These are phyloP conservation scores for Abrus pulchellus DNA, from an alignment of 306 rosid species.

Conservation along the genomic window DNA sequence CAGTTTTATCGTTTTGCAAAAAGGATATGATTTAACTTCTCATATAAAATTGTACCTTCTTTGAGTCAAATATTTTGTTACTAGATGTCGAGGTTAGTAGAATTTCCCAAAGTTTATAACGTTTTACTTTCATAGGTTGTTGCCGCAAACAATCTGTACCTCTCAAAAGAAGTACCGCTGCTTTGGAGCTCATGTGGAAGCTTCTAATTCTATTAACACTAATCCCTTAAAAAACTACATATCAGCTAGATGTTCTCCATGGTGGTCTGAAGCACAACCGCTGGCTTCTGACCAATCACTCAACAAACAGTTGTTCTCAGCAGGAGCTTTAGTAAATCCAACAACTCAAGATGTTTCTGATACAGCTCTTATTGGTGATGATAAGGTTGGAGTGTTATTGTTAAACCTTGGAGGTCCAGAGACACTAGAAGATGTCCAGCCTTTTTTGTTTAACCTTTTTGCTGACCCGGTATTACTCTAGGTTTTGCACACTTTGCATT, in stretches of 20 bases:
- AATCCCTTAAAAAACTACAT: conserved; percentile 48
- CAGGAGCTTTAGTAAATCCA: conserved; percentile 64
- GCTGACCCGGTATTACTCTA: conserved; percentile 71
- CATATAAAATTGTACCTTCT: not conserved
- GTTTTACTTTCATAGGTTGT: conserved; percentile 46
- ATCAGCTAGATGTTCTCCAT: conserved; percentile 50
- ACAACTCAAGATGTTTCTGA: conserved; percentile 54
- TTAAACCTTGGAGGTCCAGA: conserved; percentile 94
- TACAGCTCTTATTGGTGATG: conserved; percentile 60
- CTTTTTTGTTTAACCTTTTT: conserved; percentile 89
- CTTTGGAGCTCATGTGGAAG: conserved; percentile 54
- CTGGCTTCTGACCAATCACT: conserved; percentile 57
- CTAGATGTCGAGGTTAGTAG: conserved; percentile 20
- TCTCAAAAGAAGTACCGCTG: conserved; percentile 55
- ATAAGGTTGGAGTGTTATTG: conserved; percentile 78
- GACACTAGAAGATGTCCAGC: conserved; percentile 93
- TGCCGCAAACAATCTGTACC: conserved; percentile 56
- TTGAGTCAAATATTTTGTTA: not conserved
- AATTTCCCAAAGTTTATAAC: conserved; percentile 15
- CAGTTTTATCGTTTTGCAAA: not conserved
- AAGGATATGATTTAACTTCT: not conserved
- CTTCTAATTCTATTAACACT: conserved; percentile 50
- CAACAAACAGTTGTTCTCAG: conserved; percentile 57
- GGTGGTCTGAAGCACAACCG: conserved; percentile 57
- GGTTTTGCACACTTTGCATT: not conserved